Evolutionary conservation across 164 flowering plant species (phyloP).

Genomic region (Litsea cubeba): DNA sequence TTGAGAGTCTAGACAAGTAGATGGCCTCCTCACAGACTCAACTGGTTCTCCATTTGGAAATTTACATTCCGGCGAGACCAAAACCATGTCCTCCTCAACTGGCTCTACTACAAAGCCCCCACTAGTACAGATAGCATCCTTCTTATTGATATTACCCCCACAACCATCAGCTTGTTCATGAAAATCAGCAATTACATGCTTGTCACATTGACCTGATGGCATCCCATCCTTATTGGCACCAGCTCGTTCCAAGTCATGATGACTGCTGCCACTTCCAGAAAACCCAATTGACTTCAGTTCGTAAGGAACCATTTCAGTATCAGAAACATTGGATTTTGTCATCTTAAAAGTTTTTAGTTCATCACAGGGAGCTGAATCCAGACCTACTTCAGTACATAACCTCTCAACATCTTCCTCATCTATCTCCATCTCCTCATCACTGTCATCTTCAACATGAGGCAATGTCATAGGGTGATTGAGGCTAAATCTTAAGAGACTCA

Average conservation of each 20-base stretch:
- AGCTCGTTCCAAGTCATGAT: conserved; percentile 33
- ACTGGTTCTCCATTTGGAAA: conserved; percentile 15
- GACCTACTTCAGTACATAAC: conserved; percentile 34
- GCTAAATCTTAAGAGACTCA: conserved; percentile 71
- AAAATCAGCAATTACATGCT: conserved; percentile 18
- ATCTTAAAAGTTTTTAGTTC: background rate
- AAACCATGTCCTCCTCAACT: conserved; percentile 15
- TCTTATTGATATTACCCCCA: conserved; percentile 4
- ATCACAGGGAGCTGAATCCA: conserved; percentile 19
- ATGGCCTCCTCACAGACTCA: conserved; percentile 8
- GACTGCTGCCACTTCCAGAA: conserved; percentile 10
- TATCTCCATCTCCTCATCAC: conserved; percentile 97
- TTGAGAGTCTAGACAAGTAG: conserved; percentile 5
- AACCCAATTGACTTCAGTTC: conserved; percentile 5
- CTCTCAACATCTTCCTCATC: conserved; percentile 74
- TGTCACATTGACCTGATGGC: conserved; percentile 27
- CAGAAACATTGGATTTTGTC: background rate
- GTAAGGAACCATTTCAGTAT: background rate
- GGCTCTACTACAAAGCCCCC: conserved; percentile 6
- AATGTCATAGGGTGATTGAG: conserved; percentile 58
- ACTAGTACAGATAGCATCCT: background rate
- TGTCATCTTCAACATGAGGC: conserved; percentile 70
- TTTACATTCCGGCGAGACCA: conserved; percentile 12
- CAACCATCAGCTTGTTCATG: conserved; percentile 13
- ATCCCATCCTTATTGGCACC: conserved; percentile 70